Evolutionary conservation across 768 basidiomycete species (phyloP).

Genomic region (Boletus subcaerulescens): DNA sequence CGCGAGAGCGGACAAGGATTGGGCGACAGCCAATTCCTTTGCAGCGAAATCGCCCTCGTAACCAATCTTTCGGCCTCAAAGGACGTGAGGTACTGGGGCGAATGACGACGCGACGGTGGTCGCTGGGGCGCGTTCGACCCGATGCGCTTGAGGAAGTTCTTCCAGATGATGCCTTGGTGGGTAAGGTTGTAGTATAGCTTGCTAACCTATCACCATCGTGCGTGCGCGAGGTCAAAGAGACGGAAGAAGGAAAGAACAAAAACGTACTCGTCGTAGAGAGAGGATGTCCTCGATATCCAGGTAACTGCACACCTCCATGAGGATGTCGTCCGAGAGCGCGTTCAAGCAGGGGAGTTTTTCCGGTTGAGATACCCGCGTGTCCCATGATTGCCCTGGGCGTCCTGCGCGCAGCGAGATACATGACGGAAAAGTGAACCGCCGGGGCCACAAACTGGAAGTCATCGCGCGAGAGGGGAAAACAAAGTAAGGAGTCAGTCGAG

Average conservation of each 20-base stretch:
- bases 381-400: slow-evolving; percentile 23
- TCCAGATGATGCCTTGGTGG: slow-evolving; percentile 69
- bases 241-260: not conserved
- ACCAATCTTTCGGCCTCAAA: slow-evolving; percentile 55
- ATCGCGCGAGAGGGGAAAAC: slow-evolving; percentile 13
- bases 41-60: slow-evolving; percentile 54
- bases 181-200: slow-evolving; percentile 60
- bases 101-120: slow-evolving; percentile 55
- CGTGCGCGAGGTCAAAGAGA: not conserved
- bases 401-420: slow-evolving; percentile 11
- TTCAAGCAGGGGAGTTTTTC: slow-evolving; percentile 29
- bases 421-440: slow-evolving; percentile 18
- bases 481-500: slow-evolving; percentile 1
- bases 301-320: slow-evolving; percentile 37
- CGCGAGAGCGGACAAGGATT: slow-evolving; percentile 33
- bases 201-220: slow-evolving; percentile 42
- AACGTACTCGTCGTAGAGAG: slow-evolving; percentile 35
- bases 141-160: slow-evolving; percentile 53
- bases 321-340: slow-evolving; percentile 36
- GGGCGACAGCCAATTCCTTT: slow-evolving; percentile 53
- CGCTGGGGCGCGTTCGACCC: slow-evolving; percentile 57
- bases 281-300: slow-evolving; percentile 39
- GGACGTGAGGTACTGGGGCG: slow-evolving; percentile 29
- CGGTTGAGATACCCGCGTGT: slow-evolving; percentile 20
- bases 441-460: slow-evolving; percentile 25